These are phyloP conservation scores for Aechmea fasciata DNA, from an alignment of 176 grass and related monocot genomes.

Conservation along the genomic window DNA sequence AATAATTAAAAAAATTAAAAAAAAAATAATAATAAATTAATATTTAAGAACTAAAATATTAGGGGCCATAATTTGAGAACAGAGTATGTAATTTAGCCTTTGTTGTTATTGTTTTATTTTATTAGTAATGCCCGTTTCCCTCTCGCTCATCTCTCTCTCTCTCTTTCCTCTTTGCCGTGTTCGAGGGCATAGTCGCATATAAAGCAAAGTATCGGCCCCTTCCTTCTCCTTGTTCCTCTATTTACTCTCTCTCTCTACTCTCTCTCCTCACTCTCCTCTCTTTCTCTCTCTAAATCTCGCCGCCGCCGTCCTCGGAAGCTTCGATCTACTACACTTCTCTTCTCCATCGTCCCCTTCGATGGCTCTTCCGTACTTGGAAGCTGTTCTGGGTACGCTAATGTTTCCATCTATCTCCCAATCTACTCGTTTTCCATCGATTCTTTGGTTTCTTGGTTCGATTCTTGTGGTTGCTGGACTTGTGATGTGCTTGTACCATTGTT, in stretches of 20 bases:
- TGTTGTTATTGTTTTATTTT: no score
- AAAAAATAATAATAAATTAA: no score
- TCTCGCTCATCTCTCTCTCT: no score
- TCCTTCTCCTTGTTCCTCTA: no score
- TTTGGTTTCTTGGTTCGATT: background rate
- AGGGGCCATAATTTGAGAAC: no score
- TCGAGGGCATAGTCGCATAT: no score
- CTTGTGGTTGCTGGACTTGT: background rate
- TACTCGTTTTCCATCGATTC: background rate
- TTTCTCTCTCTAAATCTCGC: conserved; percentile 1
- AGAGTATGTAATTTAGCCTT: no score
- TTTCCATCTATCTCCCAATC: background rate
- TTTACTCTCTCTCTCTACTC: background rate
- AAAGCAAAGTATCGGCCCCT: no score
- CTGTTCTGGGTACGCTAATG: background rate
- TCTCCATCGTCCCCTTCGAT: background rate
- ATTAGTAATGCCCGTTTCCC: no score
- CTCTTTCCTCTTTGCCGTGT: no score
- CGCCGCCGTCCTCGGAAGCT: background rate
- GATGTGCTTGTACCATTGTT: background rate
- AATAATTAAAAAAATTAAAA: no score
- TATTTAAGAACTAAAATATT: no score
- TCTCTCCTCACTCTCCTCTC: background rate
- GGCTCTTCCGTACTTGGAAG: background rate
- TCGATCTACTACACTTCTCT: background rate